Percentiles rank a stretch among this genome's conserved stretches.
These are phyloP conservation scores for Scutellaria baicalensis DNA, from an alignment of 257 asterid species.

Conservation along the genomic window DNA sequence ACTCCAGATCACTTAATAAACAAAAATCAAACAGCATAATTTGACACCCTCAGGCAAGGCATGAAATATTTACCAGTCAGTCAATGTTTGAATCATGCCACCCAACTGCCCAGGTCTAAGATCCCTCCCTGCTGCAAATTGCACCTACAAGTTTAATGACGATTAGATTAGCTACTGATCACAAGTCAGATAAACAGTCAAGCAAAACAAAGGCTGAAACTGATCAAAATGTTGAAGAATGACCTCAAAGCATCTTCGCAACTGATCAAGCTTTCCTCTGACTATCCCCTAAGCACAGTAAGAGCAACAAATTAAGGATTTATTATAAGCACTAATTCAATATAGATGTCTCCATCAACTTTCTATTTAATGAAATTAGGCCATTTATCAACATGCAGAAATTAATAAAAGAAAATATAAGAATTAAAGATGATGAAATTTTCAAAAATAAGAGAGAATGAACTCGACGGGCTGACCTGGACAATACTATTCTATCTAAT, in stretches of 20 bases:
- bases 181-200: neutral
- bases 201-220: neutral
- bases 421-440: neutral
- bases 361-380: neutral
- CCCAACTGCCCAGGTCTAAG: conserved; percentile 89
- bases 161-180: conserved; percentile 10
- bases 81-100: conserved; percentile 63
- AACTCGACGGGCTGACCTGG: neutral
- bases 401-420: neutral
- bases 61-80: conserved; percentile 50
- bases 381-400: neutral
- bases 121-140: conserved; percentile 99
- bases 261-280: conserved; percentile 96
- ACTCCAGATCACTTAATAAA: neutral
- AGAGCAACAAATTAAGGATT: conserved; percentile 7
- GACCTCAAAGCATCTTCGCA: conserved; percentile 97
- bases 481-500: neutral
- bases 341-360: neutral
- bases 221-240: conserved; percentile 13
- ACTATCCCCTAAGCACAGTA: conserved; percentile 72
- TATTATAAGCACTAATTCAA: conserved; percentile 1
- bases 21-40: neutral
- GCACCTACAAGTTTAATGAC: conserved; percentile 56
- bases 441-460: neutral
- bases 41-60: neutral